Base-by-base conservation (phyloP, 768 basidiomycete species). In the Mycena crocata region DNA sequence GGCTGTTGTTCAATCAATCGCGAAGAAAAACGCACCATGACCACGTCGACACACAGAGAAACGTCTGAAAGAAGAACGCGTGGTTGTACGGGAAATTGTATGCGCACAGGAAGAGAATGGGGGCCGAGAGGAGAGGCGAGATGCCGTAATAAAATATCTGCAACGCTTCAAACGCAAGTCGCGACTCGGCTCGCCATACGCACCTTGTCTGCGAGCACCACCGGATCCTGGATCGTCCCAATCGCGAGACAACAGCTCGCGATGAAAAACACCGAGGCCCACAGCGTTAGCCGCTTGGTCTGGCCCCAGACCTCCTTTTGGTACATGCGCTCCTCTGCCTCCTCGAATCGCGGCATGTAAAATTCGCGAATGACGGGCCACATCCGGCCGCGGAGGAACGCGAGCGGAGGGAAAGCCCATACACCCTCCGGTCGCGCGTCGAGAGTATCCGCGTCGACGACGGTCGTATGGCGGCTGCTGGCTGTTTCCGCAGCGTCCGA, bases 41-140 rank as follows among this genome's bases (percentile, higher is more conserved):
- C 87, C 87, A 89, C 10, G 82, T 81, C 1, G 85, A 80, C 46
- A 82, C 68, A 7, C 77, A 71, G 21, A 89, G 75, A 40, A 82
- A 77, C 35, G 79, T 55, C 72, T 90, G 89, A 71, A 87, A 90
- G 17, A 84, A 73, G 13, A 73, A 66, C 28, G 75, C 76, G 26
- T 80, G 80, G 45, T 85, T 79, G 26, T 84, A 78, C 12, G 88
- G 88, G 67, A 82, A 83, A 78, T 89, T 83, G 73, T 82, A 85
- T 23, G 83, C 70, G 57, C 88, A 82, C 74, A 88, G 77, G 49
- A 81, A 70, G 30, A 85, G 71, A 26, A 89, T 73, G 3, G 86
- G 87, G 32, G 89, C 71, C 3, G 84, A 84, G 39, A 88, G 67
- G 1, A 76, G 72, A 3, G 89, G 87, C 1, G 83, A 77, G 66